A percentile compares a stretch with the other conserved stretches of the same genome.
Evolutionary conservation across 331 rosid species (phyloP).

Genomic region (Rosa hybrid): DNA sequence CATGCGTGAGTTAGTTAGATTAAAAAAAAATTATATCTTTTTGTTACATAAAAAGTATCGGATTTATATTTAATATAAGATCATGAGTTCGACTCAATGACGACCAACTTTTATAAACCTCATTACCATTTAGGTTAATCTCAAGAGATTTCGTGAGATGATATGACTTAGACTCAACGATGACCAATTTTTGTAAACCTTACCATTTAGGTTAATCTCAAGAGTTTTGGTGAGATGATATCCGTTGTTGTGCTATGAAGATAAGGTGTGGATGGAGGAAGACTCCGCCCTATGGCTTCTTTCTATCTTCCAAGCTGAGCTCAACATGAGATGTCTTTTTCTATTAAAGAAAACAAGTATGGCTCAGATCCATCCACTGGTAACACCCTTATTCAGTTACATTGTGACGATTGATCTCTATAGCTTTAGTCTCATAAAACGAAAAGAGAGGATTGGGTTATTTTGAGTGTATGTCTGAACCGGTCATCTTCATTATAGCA

Average conservation of each 20-base stretch:
- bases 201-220: neutral
- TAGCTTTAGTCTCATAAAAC: neutral
- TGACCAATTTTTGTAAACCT: neutral
- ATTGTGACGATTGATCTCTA: neutral
- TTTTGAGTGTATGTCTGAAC: neutral
- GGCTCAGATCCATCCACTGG: neutral
- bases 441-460: neutral
- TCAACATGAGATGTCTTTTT: neutral
- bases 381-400: neutral
- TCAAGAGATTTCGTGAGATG: neutral
- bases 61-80: too few relatives aligned
- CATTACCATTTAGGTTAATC: too few relatives aligned
- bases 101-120: too few relatives aligned
- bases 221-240: neutral
- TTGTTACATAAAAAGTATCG: too few relatives aligned
- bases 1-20: too few relatives aligned
- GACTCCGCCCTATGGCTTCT: neutral
- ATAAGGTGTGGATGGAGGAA: constrained; percentile 13
- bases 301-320: neutral
- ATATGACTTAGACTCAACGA: neutral
- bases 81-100: too few relatives aligned
- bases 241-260: neutral
- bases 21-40: too few relatives aligned
- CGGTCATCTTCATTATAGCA: neutral
- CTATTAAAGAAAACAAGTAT: neutral